phyloP scores from a whole-genome alignment of 306 rosid genomes.

The Canavalia gladiata region DNA sequence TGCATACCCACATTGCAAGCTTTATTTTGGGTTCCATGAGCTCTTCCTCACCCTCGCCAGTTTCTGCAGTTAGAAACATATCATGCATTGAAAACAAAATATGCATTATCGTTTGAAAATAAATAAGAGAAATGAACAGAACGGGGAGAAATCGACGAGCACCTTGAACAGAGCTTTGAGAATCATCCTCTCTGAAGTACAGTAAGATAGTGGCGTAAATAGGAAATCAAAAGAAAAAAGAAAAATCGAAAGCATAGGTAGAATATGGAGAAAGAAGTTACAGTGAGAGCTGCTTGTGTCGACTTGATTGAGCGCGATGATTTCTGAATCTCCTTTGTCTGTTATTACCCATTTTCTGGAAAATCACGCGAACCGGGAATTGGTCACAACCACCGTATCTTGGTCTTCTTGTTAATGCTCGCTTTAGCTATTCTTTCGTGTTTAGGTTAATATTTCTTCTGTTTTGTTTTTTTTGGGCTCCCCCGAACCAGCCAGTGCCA shows the following conservation, averaged over 20 bases:
- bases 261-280: constrained; percentile 35
- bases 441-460: constrained; percentile 5
- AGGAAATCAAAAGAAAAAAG: neutral
- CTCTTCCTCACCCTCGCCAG: constrained; percentile 52
- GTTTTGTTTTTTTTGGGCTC: neutral
- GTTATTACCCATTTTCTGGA: constrained; percentile 67
- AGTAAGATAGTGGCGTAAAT: constrained; percentile 20
- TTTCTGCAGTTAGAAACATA: constrained; percentile 44
- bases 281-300: constrained; percentile 59
- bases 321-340: constrained; percentile 67
- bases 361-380: neutral
- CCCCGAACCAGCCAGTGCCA: neutral
- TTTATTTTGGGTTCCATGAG: constrained; percentile 63
- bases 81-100: constrained; percentile 6
- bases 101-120: constrained; percentile 19
- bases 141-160: neutral
- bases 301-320: constrained; percentile 65
- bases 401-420: neutral
- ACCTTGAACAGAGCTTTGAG: constrained; percentile 72
- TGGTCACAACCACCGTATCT: neutral
- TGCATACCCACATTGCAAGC: constrained; percentile 97
- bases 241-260: neutral
- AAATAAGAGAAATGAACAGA: neutral
- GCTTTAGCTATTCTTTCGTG: neutral
- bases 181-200: constrained; percentile 62